A percentile compares a stretch with the other conserved stretches of the same genome.
phyloP scores from a whole-genome alignment of 176 grass and related monocot genomes.

The Triticum urartu region DNA sequence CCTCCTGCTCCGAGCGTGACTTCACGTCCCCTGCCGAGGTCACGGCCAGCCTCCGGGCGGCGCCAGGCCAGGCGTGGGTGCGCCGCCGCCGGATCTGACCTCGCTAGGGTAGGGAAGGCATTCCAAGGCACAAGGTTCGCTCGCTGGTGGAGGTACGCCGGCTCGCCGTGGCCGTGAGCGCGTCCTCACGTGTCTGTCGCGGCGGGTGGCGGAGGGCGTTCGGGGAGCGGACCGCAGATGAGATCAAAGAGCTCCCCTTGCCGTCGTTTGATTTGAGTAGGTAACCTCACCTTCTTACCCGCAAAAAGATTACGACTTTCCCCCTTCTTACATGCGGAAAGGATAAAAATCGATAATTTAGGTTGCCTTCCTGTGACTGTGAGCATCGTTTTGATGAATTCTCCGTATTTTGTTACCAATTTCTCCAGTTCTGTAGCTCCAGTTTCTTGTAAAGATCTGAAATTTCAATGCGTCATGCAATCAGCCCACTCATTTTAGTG shows the following conservation, averaged over 20 bases:
- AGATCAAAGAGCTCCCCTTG: not conserved
- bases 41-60: not conserved
- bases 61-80: not conserved
- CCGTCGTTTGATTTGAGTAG: not conserved
- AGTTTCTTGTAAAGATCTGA: not conserved
- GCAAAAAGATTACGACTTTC: not conserved
- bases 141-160: not conserved
- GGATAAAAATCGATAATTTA: not conserved
- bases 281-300: not conserved
- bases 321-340: not conserved
- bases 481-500: not conserved
- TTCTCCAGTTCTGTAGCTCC: not conserved
- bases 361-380: not conserved
- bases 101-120: not conserved
- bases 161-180: not conserved
- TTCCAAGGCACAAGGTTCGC: not conserved
- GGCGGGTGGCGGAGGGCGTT: not conserved
- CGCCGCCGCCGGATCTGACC: constrained; percentile 6
- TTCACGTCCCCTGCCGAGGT: not conserved
- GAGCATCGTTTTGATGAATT: not conserved
- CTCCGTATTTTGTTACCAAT: not conserved
- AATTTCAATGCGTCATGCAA: not conserved
- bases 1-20: not conserved
- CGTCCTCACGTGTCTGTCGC: not conserved
- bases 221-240: not conserved